Evolutionary conservation across 2,329 filamentous ascomycete species (phyloP), one percentile per base, ranked within the genome.

Genomic region (Polytolypa hystricis): DNA sequence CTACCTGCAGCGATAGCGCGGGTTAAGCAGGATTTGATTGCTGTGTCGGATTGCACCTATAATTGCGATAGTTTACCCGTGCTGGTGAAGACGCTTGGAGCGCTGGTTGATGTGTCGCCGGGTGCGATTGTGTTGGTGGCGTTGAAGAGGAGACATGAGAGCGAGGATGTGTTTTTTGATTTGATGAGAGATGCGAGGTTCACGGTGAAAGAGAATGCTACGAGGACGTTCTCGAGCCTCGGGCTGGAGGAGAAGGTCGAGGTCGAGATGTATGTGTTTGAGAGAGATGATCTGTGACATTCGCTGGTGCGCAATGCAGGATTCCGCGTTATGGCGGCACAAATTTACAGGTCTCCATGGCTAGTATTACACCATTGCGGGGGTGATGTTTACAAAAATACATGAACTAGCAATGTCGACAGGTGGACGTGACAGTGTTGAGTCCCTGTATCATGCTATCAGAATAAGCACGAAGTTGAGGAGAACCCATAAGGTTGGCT

Each of bases 31-130:
- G 72, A 81, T 52, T 49, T 84, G 21, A 65, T 83, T 15, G 52
- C 82, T 3, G 70, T 81, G 1, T 76, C 77, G 2, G 80, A 84
- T 53, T 84, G 80, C 56, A 84, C 79, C 2, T 84, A 84, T 58
- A 84, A 84, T 52, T 64, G 71, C 11, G 77, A 81, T 47, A 79
- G 74, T 41, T 69, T 79, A 35, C 73, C 75, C 2, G 67, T 73
- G 16, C 60, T 84, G 25, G 77, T 83, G 5, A 57, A 59, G 18
- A 77, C 75, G 1, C 57, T 84, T 7, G 47, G 51, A 15, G 59
- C 56, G 7, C 55, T 81, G 33, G 56, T 67, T 28, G 50, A 55
- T 12, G 52, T 52, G 19, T 73, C 68, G 4, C 70, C 72, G 2
- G 53, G 62, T 40, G 64, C 67, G 0, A 47, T 71, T 17, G 55